phyloP scores from a whole-genome alignment of 75 land plant genomes.

The Gnetum montanum region DNA sequence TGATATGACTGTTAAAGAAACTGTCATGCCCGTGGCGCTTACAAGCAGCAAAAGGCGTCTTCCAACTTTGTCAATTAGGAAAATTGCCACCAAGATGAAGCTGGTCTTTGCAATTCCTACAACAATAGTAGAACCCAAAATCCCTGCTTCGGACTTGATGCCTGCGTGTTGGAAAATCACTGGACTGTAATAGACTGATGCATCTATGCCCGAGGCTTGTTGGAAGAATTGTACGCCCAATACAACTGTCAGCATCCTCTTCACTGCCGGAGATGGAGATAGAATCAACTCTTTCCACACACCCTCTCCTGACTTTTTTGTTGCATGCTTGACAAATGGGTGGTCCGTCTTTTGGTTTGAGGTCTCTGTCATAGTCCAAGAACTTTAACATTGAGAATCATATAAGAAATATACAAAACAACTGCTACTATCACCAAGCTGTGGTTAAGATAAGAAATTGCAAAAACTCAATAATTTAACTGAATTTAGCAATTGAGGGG shows the following conservation, averaged over 20 bases:
- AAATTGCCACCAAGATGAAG: constrained; percentile 71
- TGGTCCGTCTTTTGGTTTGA: too few species aligned
- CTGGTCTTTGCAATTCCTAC: constrained; percentile 70
- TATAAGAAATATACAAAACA: too few species aligned
- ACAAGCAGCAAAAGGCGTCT: constrained; percentile 59
- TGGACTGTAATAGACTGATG: constrained; percentile 88
- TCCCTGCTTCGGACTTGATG: constrained; percentile 24
- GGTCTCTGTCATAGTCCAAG: too few species aligned
- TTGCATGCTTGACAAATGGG: too few species aligned
- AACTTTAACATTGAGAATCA: too few species aligned
- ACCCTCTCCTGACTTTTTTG: constrained; percentile 24
- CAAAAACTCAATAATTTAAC: too few species aligned
- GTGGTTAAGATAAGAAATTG: too few species aligned
- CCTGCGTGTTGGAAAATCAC: constrained; percentile 69
- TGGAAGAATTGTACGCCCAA: constrained; percentile 92
- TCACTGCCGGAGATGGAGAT: constrained; percentile 49
- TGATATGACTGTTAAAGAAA: constrained; percentile 40
- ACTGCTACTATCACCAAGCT: too few species aligned
- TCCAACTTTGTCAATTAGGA: constrained; percentile 61
- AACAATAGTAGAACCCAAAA: constrained; percentile 66
- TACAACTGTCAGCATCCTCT: constrained; percentile 59
- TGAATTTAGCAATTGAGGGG: too few species aligned
- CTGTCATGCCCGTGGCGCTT: constrained; percentile 72
- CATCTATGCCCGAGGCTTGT: constrained; percentile 89
- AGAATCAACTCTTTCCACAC: constrained; percentile 59